phyloP scores from a whole-genome alignment of 768 basidiomycete species.

The Mycena albidolilacea region DNA sequence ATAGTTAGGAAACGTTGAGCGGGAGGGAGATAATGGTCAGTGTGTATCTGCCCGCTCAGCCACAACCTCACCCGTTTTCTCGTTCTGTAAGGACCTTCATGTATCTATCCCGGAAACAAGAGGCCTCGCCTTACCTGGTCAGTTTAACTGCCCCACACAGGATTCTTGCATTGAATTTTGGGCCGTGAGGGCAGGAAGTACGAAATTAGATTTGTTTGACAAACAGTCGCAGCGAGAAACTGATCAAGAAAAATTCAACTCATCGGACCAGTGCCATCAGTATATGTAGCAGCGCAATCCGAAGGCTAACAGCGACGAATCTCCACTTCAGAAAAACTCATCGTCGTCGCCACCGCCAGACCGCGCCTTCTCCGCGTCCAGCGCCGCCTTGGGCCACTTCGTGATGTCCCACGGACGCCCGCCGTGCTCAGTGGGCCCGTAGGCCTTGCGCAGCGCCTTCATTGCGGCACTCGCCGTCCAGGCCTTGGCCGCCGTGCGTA shows the following conservation, averaged over 20 bases:
- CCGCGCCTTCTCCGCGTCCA: not conserved
- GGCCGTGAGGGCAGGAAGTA: no score
- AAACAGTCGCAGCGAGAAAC: no score
- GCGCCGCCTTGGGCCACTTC: constrained; percentile 13
- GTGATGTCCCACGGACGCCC: constrained; percentile 36
- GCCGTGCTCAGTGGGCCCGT: constrained; percentile 28
- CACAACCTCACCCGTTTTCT: no score
- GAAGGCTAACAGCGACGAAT: not conserved
- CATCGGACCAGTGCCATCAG: not conserved
- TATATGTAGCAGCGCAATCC: not conserved
- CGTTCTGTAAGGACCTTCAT: no score
- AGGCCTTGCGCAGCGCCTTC: constrained; percentile 30
- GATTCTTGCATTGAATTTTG: no score
- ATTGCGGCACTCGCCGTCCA: constrained; percentile 35
- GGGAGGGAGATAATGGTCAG: not conserved
- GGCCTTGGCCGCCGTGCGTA: constrained; percentile 22
- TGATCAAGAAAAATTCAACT: no score
- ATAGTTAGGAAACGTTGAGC: not conserved
- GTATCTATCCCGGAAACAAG: no score
- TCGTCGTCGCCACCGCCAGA: not conserved
- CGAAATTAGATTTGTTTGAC: no score
- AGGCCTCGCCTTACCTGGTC: no score
- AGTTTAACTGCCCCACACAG: no score
- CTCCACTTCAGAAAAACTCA: not conserved
- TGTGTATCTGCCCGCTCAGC: not conserved